Evolutionary conservation across 148 eudicot species (phyloP).

Genomic region (Chenopodium quinoa): DNA sequence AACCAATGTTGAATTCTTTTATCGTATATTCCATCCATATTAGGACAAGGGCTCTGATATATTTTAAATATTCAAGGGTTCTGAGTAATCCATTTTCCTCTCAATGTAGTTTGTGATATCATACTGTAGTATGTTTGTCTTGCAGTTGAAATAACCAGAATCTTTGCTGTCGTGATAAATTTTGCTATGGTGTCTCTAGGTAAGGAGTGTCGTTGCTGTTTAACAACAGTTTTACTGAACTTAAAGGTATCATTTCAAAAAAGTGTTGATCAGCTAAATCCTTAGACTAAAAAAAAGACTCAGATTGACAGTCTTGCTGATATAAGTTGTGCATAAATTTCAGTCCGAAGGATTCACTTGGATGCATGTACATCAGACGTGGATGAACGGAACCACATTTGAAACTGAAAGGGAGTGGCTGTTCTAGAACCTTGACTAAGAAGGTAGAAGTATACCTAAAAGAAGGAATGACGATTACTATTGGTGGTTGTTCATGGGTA

Average conservation of each 20-base stretch:
- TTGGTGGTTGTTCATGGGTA: background rate
- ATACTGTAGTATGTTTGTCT: background rate
- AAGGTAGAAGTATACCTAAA: background rate
- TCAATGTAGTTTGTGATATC: background rate
- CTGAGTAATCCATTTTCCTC: background rate
- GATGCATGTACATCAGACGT: conserved; percentile 7
- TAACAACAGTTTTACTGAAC: conserved; percentile 3
- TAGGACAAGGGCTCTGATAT: background rate
- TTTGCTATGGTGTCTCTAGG: background rate
- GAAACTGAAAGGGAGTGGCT: background rate
- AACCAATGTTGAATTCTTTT: background rate
- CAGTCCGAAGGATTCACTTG: conserved; percentile 10
- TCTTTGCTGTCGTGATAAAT: background rate
- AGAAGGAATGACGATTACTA: background rate
- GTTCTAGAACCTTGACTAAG: background rate
- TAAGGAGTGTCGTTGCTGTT: background rate
- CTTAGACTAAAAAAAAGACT: background rate
- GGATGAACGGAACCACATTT: background rate
- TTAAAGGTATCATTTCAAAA: background rate
- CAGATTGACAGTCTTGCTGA: background rate
- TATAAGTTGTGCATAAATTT: background rate
- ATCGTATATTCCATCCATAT: background rate
- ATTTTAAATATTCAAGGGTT: background rate
- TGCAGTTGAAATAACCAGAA: background rate
- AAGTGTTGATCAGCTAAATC: background rate